Percentiles rank a stretch among this genome's conserved stretches.
Conservation (phyloP, 2,329 filamentous ascomycete species). For the Cyphellophora attinorum region DNA sequence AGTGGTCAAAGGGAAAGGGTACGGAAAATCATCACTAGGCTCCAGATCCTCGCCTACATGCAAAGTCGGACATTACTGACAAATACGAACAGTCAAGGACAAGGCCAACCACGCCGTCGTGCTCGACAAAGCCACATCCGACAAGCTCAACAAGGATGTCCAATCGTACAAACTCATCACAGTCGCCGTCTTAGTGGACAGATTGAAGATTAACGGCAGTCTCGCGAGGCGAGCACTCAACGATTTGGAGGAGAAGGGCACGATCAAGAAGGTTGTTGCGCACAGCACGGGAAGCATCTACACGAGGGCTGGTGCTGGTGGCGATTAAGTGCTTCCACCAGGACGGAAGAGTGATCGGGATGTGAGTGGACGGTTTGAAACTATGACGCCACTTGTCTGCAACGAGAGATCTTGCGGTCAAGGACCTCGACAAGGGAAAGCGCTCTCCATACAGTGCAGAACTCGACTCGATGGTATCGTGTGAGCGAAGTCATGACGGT, state of each 20-base stretch:
- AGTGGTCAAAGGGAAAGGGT: conserved; percentile 50
- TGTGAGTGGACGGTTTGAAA: too few species aligned
- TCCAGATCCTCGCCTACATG: conserved; percentile 2
- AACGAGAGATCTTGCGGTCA: too few species aligned
- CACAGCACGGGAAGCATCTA: conserved; percentile 99
- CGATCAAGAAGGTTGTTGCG: conserved; percentile 94
- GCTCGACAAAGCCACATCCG: conserved; percentile 93
- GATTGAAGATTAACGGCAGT: conserved; percentile 99
- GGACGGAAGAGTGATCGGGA: neutral
- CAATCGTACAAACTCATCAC: conserved; percentile 99
- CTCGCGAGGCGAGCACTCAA: conserved; percentile 58
- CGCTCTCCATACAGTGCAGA: too few species aligned
- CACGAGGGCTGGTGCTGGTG: conserved; percentile 37
- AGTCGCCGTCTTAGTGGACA: conserved; percentile 95
- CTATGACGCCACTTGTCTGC: too few species aligned
- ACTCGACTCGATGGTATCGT: too few species aligned
- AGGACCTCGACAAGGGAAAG: too few species aligned
- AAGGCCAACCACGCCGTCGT: conserved; percentile 99
- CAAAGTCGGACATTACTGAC: neutral
- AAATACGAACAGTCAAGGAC: conserved; percentile 77
- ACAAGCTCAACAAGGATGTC: conserved; percentile 99
- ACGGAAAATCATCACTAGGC: conserved; percentile 25
- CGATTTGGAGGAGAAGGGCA: conserved; percentile 21
- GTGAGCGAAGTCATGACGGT: too few species aligned
- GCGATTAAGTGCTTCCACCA: conserved; percentile 14